A percentile compares a stretch with the other conserved stretches of the same genome.
phyloP scores from a whole-genome alignment of 176 grass and related monocot species.

The Cymbopogon citratus region DNA sequence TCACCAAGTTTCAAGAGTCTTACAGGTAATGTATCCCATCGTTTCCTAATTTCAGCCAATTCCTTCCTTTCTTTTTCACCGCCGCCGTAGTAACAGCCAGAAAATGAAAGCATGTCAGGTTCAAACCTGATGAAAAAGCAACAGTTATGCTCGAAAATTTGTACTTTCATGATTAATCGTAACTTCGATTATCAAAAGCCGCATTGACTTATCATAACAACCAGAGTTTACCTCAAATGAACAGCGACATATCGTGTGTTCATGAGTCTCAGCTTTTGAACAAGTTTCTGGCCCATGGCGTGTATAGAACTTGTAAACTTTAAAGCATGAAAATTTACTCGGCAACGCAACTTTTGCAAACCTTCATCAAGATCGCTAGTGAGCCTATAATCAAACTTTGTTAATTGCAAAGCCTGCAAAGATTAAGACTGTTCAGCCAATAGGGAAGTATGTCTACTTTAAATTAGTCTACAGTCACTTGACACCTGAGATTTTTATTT shows the following conservation, averaged over 20 bases:
- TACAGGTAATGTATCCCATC: constrained; percentile 95
- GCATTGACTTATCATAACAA: background rate
- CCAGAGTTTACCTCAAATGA: constrained; percentile 69
- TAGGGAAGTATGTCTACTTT: background rate
- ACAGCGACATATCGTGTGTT: constrained; percentile 63
- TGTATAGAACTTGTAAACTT: constrained; percentile 73
- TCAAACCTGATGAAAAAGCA: constrained; percentile 63
- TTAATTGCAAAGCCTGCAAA: constrained; percentile 88
- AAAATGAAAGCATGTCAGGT: constrained; percentile 99
- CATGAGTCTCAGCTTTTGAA: constrained; percentile 64
- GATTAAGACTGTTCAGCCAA: constrained; percentile 4
- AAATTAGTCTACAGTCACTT: background rate
- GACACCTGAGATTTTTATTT: background rate
- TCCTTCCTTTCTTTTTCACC: constrained; percentile 89
- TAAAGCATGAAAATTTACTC: constrained; percentile 86
- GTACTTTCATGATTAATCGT: background rate
- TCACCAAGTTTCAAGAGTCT: constrained; percentile 44
- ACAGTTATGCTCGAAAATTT: background rate
- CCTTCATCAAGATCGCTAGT: constrained; percentile 70
- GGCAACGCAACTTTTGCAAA: constrained; percentile 85
- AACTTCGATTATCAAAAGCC: background rate
- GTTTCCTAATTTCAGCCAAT: constrained; percentile 87
- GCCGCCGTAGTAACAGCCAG: constrained; percentile 89
- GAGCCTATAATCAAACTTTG: constrained; percentile 96
- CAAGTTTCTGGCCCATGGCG: constrained; percentile 58